Evolutionary conservation across 1,284 basidiomycete genomes (phyloP).

Genomic region (Cutaneotrichosporon cavernicola): DNA sequence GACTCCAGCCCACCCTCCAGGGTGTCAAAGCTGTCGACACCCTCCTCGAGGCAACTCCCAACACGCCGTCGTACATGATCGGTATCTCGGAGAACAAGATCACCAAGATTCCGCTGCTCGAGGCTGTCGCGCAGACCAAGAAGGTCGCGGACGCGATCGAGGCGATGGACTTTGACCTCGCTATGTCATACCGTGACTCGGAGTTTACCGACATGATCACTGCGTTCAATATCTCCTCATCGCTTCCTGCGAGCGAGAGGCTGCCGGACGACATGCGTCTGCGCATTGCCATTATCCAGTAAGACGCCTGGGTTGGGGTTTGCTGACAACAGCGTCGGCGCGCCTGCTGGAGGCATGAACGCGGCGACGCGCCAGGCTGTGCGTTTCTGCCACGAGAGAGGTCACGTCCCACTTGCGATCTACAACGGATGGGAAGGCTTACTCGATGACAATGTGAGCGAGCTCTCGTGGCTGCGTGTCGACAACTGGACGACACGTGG

Average conservation of each 20-base stretch:
- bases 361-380: constrained; percentile 92
- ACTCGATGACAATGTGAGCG: constrained; percentile 80
- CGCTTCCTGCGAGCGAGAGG: constrained; percentile 61
- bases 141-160: constrained; percentile 79
- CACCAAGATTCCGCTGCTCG: constrained; percentile 81
- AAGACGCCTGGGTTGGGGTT: constrained; percentile 46
- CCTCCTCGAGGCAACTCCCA: constrained; percentile 80
- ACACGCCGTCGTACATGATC: constrained; percentile 96
- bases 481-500: constrained; percentile 95
- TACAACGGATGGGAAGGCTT: constrained; percentile 95
- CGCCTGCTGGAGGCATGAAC: constrained; percentile 98
- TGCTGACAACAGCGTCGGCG: constrained; percentile 68
- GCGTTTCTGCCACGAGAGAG: constrained; percentile 87
- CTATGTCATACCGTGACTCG: constrained; percentile 83
- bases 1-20: constrained; percentile 79
- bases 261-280: constrained; percentile 71
- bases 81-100: constrained; percentile 96
- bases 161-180: constrained; percentile 78
- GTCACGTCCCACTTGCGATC: constrained; percentile 85
- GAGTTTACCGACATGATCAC: constrained; percentile 86
- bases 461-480: constrained; percentile 93
- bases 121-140: constrained; percentile 88
- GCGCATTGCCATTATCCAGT: constrained; percentile 90
- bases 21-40: constrained; percentile 91
- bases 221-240: constrained; percentile 75